Evolutionary conservation across 768 basidiomycete species (phyloP).

Genomic region (Hirschioporus abietinus): DNA sequence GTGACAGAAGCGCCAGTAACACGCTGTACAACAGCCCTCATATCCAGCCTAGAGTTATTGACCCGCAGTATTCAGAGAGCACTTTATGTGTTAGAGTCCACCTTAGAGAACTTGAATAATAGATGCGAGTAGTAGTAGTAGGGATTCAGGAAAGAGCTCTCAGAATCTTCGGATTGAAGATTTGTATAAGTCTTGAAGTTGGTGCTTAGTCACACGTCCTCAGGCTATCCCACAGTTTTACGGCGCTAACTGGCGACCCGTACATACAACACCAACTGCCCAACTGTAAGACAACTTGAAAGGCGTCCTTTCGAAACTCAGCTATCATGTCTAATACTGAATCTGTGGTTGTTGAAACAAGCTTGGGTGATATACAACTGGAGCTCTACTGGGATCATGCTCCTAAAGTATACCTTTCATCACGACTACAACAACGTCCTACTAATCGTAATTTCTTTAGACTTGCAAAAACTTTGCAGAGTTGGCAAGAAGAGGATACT

Average conservation of each 20-base stretch:
- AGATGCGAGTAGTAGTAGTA: too few species aligned
- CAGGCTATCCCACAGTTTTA: too few species aligned
- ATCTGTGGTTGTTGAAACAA: conserved; percentile 77
- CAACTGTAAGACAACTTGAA: conserved; percentile 8
- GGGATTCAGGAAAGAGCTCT: too few species aligned
- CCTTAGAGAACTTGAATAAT: neutral
- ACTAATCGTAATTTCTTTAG: conserved; percentile 33
- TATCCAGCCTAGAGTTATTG: conserved; percentile 21
- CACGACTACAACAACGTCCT: conserved; percentile 3
- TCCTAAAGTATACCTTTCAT: conserved; percentile 44
- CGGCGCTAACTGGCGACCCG: too few species aligned
- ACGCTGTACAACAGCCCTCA: conserved; percentile 85
- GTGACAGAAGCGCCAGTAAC: conserved; percentile 82
- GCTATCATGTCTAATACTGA: conserved; percentile 21
- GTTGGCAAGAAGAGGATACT: conserved; percentile 87
- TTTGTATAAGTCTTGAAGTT: too few species aligned
- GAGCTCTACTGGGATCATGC: conserved; percentile 95
- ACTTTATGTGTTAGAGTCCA: neutral
- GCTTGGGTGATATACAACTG: conserved; percentile 77
- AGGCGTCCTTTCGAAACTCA: neutral
- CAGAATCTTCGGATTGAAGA: too few species aligned
- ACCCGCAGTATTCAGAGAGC: neutral
- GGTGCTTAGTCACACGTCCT: too few species aligned
- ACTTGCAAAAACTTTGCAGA: conserved; percentile 95
- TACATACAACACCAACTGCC: too few species aligned